Evolutionary conservation across 345 rosid genomes (phyloP).

Genomic region (Citrus trifoliata): DNA sequence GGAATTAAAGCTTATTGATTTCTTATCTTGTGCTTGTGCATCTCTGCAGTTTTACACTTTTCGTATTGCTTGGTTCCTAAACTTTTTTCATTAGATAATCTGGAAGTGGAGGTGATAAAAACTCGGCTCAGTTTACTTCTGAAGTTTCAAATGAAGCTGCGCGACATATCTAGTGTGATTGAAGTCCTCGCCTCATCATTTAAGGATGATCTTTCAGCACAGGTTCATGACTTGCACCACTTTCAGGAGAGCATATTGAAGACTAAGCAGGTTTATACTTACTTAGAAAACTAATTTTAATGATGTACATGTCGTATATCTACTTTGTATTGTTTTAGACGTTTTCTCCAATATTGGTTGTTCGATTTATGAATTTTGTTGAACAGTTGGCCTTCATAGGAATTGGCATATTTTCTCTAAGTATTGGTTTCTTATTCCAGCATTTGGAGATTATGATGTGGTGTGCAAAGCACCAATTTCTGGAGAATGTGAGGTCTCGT

Average conservation of each 20-base stretch:
- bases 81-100: slow-evolving; percentile 54
- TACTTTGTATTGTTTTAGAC: background rate
- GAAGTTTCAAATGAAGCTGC: slow-evolving; percentile 55
- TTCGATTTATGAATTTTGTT: background rate
- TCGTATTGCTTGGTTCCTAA: slow-evolving; percentile 29
- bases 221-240: slow-evolving; percentile 69
- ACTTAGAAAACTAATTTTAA: slow-evolving; percentile 7
- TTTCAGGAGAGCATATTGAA: slow-evolving; percentile 75
- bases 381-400: background rate
- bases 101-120: slow-evolving; percentile 59
- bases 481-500: slow-evolving; percentile 57
- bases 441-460: slow-evolving; percentile 83
- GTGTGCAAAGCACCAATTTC: slow-evolving; percentile 77
- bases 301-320: background rate
- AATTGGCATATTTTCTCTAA: background rate
- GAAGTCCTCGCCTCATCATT: slow-evolving; percentile 85
- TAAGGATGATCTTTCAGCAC: slow-evolving; percentile 68
- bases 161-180: slow-evolving; percentile 67
- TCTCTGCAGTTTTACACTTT: slow-evolving; percentile 4
- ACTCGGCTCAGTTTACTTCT: slow-evolving; percentile 47
- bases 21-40: background rate
- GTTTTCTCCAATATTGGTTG: background rate
- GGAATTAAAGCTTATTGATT: background rate
- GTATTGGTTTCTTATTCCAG: slow-evolving; percentile 39
- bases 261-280: slow-evolving; percentile 77